Evolutionary conservation across 306 rosid species (phyloP), one percentile per base, ranked within the genome.

Genomic region (Rosa chinensis): DNA sequence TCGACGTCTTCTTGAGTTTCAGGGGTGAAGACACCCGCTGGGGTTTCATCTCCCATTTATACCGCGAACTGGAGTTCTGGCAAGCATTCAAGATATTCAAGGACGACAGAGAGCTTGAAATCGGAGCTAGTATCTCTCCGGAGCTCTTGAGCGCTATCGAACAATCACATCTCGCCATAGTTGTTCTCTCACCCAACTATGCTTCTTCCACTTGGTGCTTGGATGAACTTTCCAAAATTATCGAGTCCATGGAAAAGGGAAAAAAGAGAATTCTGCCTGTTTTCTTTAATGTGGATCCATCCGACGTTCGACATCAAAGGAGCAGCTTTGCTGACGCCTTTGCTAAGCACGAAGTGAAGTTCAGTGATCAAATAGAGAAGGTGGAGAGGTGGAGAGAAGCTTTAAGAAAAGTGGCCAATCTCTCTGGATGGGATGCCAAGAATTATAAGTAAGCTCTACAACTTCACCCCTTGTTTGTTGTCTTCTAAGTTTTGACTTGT

Each of bases 211-310:
- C 47, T 43, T 43, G 47, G 47, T 43, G 47, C 47, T 2, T 43
- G 47, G 47, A 43, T 6, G 47, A 6, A 6, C 47, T 43, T 43
- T 9, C 47, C 1, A 43, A 43, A 6, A 43, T 43, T 43, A 43
- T 6, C 1, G 47, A 43, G 1, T 72, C 37, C 8, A 70, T n/a
- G n/a, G 75, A 66, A 13, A 6, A 21, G 0, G 28, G 28, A 0
- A 25, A 23, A 12, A 25, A 43, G 9, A 43, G 6, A 28, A 25
- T 82, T n/a, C 8, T 71, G 0, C 81, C 85, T 0, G 70, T 82
- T 1, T 82, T 82, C 20, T 72, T 48, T 42, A 28, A 58, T 56
- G 59, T 81, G 21, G 80, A 81, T 45, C 80, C 84, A 0, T 37
- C 84, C 7, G 40, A 52, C 11, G 78, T 82, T 2, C 53, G 78